Evolutionary conservation across 331 rosid species (phyloP), one percentile per base, ranked within the genome.

Genomic region (Pyracantha coccinea): DNA sequence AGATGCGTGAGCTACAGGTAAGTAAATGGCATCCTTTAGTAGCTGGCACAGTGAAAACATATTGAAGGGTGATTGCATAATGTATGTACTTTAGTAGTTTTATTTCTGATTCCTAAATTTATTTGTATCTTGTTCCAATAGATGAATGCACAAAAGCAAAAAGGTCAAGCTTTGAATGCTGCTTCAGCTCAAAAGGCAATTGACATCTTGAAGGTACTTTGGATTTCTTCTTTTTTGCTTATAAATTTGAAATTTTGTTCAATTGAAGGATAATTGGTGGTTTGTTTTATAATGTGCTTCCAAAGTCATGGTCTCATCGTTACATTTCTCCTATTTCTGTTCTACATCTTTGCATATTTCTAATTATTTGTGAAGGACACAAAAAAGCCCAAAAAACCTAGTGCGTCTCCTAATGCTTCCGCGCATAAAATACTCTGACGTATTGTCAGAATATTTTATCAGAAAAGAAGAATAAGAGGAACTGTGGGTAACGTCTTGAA

Each of bases 1-100:
- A 88, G 87, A 84, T 88, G 99, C 97, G 99, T 44, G 99, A 95
- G 79, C 78, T 86, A 69, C 99, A 88, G 97, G 97, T 90, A 85
- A 61, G 24, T 77, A 6, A 19, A 69, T 4, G 32, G 38, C 74
- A 31, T 38, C 45, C 45, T 38, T 16, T 35, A 64, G 8, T 25
- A 25, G 25, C 28, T 61, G 21, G 62, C 17, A 19, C 13, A 11
- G 74, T 47, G 27, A 69, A 57, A 13, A 5, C 23, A 31, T 25
- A 21, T 3, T 32, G 70, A 6, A 45, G 29, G 20, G 8, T 50
- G 54, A 25, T 44, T 15, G 71, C 45, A 38, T 38, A 38, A 38
- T 38, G 1, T 3, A 5, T 60, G 62, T 62, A 14, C 21, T 63
- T 8, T 4, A 20, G 24, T 64, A 3, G 4, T 68, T 27, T 31